Evolutionary conservation across 495 filamentous ascomycete species (phyloP).

Genomic region (Penicillium maclennaniae): DNA sequence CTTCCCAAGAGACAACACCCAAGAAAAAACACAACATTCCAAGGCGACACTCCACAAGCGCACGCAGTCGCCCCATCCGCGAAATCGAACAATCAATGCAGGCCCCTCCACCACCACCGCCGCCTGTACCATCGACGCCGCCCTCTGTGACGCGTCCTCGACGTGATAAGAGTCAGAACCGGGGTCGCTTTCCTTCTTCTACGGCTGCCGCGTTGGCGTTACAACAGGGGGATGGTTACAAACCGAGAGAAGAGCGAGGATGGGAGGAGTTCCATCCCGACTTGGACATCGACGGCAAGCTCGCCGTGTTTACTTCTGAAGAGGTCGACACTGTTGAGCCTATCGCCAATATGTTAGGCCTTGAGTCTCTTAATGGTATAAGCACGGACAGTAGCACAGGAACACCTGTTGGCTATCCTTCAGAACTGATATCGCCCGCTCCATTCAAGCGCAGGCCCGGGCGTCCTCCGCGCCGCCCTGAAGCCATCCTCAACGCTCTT

Average conservation of each 20-base stretch:
- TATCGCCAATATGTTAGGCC: conserved; percentile 28
- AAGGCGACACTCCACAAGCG: conserved; percentile 24
- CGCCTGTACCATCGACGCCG: conserved; percentile 38
- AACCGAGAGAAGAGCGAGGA: conserved; percentile 90
- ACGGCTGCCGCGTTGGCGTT: conserved; percentile 80
- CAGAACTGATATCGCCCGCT: conserved; percentile 29
- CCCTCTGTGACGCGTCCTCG: conserved; percentile 47
- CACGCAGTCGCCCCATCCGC: conserved; percentile 26
- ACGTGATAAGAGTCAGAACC: conserved; percentile 49
- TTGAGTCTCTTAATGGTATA: conserved; percentile 27
- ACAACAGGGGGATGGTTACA: conserved; percentile 89
- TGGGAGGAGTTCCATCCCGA: conserved; percentile 98
- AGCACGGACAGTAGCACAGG: conserved; percentile 13
- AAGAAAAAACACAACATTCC: conserved; percentile 15
- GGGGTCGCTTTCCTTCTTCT: conserved; percentile 65
- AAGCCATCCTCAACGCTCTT: conserved; percentile 58
- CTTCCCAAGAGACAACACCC: conserved; percentile 29
- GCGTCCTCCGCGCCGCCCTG: conserved; percentile 57
- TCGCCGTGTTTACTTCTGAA: conserved; percentile 74
- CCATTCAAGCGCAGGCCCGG: conserved; percentile 59
- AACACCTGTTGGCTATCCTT: conserved; percentile 9
- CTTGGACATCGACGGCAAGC: conserved; percentile 75
- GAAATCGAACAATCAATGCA: conserved; percentile 24
- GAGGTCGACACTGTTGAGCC: conserved; percentile 70
- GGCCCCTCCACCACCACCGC: conserved; percentile 33